Percentiles rank a stretch among this genome's conserved stretches.
phyloP scores from a whole-genome alignment of 345 rosid genomes.

The Rubroshorea leprosula region DNA sequence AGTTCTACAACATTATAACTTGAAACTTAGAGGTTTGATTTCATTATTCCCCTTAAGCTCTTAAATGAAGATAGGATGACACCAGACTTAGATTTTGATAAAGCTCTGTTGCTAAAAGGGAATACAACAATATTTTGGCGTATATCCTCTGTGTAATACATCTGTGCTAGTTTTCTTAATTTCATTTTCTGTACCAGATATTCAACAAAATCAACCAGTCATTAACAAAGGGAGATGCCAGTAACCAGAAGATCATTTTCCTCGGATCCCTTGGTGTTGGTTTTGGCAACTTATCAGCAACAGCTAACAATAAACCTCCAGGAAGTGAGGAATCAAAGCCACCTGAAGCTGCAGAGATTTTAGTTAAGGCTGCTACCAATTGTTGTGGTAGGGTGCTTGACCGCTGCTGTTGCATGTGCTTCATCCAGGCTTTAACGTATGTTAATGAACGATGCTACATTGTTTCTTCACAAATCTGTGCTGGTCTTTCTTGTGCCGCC shows the following conservation, averaged over 20 bases:
- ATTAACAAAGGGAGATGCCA: slow-evolving; percentile 25
- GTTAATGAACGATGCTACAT: slow-evolving; percentile 61
- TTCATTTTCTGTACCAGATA: slow-evolving; percentile 21
- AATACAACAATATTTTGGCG: too few relatives aligned
- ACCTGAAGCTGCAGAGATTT: slow-evolving; percentile 43
- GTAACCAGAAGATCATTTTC: slow-evolving; percentile 24
- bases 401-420: slow-evolving; percentile 78
- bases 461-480: slow-evolving; percentile 52
- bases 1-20: not conserved
- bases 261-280: slow-evolving; percentile 53
- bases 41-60: not conserved
- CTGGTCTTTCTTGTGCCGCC: slow-evolving; percentile 65
- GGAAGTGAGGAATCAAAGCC: slow-evolving; percentile 54
- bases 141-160: too few relatives aligned
- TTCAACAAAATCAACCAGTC: slow-evolving; percentile 23
- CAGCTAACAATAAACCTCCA: slow-evolving; percentile 51
- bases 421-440: slow-evolving; percentile 49
- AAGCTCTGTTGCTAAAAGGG: too few relatives aligned
- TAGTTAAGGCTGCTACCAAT: slow-evolving; percentile 55
- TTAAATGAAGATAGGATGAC: too few relatives aligned
- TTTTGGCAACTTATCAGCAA: slow-evolving; percentile 61
- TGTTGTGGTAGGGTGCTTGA: slow-evolving; percentile 38
- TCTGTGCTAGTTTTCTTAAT: not conserved
- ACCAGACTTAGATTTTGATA: too few relatives aligned
- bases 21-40: not conserved